These are phyloP conservation scores for Magnaporthiopsis rhizophila DNA, from an alignment of 2,329 filamentous ascomycete species.

Conservation along the genomic window DNA sequence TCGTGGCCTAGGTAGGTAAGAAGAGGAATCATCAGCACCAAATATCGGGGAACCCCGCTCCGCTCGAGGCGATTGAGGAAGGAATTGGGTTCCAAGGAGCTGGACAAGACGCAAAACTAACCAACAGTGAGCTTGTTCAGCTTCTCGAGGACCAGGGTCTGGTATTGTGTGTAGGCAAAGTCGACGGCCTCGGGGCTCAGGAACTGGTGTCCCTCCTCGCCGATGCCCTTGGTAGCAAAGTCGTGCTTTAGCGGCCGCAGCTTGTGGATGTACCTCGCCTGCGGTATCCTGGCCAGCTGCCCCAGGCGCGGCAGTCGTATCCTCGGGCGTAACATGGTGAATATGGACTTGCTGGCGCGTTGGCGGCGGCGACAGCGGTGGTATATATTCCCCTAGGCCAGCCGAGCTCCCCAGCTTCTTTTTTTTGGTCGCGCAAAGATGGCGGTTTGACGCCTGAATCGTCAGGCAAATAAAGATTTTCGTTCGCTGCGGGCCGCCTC, in stretches of 20 bases:
- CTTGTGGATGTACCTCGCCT: slow-evolving; percentile 28
- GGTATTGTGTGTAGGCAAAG: slow-evolving; percentile 77
- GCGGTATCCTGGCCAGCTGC: slow-evolving; percentile 15
- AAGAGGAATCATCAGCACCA: background rate
- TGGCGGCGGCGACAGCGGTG: background rate
- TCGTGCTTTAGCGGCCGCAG: slow-evolving; percentile 16
- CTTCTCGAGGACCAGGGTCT: slow-evolving; percentile 63
- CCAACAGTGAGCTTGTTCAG: slow-evolving; percentile 69
- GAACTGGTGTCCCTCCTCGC: slow-evolving; percentile 35
- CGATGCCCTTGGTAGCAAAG: slow-evolving; percentile 39
- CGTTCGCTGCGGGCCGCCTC: no score
- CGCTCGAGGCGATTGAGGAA: no score
- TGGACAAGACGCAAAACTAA: slow-evolving; percentile 30
- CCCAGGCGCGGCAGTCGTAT: slow-evolving; percentile 8
- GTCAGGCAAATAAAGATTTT: background rate
- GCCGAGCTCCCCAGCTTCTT: background rate
- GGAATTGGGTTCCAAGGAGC: no score
- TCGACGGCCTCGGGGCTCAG: slow-evolving; percentile 62
- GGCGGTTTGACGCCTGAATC: background rate
- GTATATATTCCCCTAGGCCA: background rate
- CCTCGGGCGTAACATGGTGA: slow-evolving; percentile 8
- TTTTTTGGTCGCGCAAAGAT: background rate
- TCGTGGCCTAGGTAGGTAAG: slow-evolving; percentile 44
- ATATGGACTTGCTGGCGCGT: background rate
- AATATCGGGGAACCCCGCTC: background rate